Evolutionary conservation across 2,329 filamentous ascomycete species (phyloP), one percentile per base, ranked within the genome.

Genomic region (Pseudopithomyces chartarum): DNA sequence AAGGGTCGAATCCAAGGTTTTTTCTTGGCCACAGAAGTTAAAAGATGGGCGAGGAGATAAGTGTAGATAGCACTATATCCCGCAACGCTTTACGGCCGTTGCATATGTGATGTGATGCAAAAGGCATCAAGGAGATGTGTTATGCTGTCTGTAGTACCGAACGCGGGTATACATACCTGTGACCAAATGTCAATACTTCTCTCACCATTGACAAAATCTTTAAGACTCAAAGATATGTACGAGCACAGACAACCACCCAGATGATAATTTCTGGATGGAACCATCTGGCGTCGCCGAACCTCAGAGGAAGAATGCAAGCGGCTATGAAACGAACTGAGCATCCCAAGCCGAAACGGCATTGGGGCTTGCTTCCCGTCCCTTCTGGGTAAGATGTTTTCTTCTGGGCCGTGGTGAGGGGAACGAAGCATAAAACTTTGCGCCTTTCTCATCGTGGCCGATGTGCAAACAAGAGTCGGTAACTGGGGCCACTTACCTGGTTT

Each of bases 181-280:
- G 13, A 36, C 13, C 33, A 1, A 4, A n/a, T 45, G 42, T 45
- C 42, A 45, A 13, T 13, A 29, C 23, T n/a, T 29, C 12, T 2
- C 34, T 40, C 6, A 23, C 6, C 19, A 20, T 12, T 13, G 33
- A 20, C 8, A 6, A 43, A 6, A 12, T 5, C n/a, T 29, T 12
- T 6, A n/a, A 42, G 39, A 50, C 13, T n/a, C n/a, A 40, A 32
- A 19, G 23, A 42, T 33, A 45, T 52, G 50, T 52, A 11, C 26
- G 50, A 52, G 50, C 50, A 17, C 23, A 44, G 50, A 44, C 33
- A 23, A 45, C 50, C 39, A 36, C 23, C 12, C 34, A 11, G 34
- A 33, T 10, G 15, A 32, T 4, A 13, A 39, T 4, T n/a, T 7
- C 36, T 20, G 46, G 46, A 34, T 36, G 34, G 34, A 11, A 36